Evolutionary conservation across 805 yeast species (phyloP), one percentile per base, ranked within the genome.

Genomic region (Martiniozyma abietophila): DNA sequence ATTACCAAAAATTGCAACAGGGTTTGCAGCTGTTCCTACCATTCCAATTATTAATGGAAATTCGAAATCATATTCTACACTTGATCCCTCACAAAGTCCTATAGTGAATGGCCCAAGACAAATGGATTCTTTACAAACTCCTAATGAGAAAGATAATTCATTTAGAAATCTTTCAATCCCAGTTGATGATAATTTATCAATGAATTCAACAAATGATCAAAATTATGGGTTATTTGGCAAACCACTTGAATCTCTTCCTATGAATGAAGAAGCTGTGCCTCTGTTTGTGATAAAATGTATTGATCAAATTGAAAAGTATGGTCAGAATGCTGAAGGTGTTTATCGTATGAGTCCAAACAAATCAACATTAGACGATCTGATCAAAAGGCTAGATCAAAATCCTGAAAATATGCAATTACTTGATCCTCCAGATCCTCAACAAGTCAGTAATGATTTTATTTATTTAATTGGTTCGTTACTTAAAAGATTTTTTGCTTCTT

Each of bases 241-340:
- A 0, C 79, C 94, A 1, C 66, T 92, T n/a, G 94, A 80, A 39
- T 60, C 84, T 28, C 74, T 86, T 14, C 80, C 77, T 41, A 76
- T 70, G 45, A 96, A 94, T 42, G 89, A 86, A 35, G 95, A 84
- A 44, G 79, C 83, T 56, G 96, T 92, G 5, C 99, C 99, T 2
- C 69, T 80, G 12, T 72, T 92, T 31, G 98, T 92, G 8, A 77
- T 79, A 43, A 83, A 79, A 51, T 88, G 96, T 64, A 81, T 89
- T 33, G 79, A 77, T 43, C 79, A 88, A 6, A 76, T 92, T 23
- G 97, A 92, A 51, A 69, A 67, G 26, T 77, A 80, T 53, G 99
- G 99, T 2, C 54, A 80, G 25, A 79, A 83, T 33, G 63, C 82
- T 22, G 96, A 86, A 53, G 97, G 97, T 1, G 78, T 92, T 23